Evolutionary conservation across 306 rosid species (phyloP).

Genomic region (Fagus sylvatica): DNA sequence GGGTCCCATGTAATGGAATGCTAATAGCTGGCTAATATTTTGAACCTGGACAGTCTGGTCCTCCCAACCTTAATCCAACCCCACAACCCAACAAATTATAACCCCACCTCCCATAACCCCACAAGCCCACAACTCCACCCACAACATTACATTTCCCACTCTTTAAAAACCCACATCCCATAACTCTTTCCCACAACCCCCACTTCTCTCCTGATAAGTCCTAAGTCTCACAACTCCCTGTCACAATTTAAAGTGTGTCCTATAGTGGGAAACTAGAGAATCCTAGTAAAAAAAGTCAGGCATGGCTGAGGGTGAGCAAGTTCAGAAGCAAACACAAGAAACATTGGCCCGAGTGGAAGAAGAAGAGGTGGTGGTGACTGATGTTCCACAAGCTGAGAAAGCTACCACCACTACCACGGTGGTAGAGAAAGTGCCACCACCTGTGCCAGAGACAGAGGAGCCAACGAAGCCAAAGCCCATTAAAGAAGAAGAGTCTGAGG

Average conservation of each 20-base stretch:
- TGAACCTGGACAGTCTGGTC: slow-evolving; percentile 5
- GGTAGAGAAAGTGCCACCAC: slow-evolving; percentile 15
- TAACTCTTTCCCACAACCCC: background rate
- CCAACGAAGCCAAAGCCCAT: slow-evolving; percentile 19
- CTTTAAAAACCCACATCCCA: background rate
- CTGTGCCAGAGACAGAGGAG: slow-evolving; percentile 20
- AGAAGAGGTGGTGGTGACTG: slow-evolving; percentile 23
- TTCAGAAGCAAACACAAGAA: slow-evolving; percentile 29
- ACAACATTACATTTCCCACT: no score
- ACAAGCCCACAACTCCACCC: slow-evolving; percentile 22
- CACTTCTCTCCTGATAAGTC: background rate
- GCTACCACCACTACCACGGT: background rate
- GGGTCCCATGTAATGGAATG: slow-evolving; percentile 33
- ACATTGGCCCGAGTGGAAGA: slow-evolving; percentile 13
- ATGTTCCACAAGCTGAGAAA: slow-evolving; percentile 37
- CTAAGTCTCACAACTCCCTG: background rate
- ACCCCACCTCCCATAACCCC: background rate
- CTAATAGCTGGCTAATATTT: background rate
- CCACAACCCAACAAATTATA: background rate
- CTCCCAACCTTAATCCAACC: background rate
- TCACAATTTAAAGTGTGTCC: background rate
- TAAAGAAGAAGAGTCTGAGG: slow-evolving; percentile 4
- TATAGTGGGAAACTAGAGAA: background rate
- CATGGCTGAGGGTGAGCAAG: slow-evolving; percentile 57
- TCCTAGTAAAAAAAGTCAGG: background rate